Conservation (phyloP, 2,329 filamentous ascomycete species). For the Microcyclosporella mali region DNA sequence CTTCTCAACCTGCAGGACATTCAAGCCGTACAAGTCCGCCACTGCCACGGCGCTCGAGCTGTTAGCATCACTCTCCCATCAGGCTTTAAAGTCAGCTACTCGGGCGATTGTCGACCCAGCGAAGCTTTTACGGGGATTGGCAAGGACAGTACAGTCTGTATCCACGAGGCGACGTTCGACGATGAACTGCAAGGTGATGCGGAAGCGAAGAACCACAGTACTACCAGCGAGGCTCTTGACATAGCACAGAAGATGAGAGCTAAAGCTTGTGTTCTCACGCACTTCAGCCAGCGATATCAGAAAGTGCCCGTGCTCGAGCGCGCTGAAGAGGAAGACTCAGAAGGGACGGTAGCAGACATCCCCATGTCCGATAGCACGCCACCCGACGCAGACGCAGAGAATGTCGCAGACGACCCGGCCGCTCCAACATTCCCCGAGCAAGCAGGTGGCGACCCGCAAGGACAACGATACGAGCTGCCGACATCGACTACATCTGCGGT, state of each 20-base stretch:
- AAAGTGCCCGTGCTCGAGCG: constrained; percentile 56
- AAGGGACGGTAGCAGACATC: constrained; percentile 13
- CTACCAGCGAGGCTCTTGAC: constrained; percentile 74
- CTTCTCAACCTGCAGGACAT: constrained; percentile 60
- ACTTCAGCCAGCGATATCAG: constrained; percentile 92
- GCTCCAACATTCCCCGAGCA: constrained; percentile 22
- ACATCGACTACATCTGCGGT: constrained; percentile 4
- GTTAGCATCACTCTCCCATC: constrained; percentile 70
- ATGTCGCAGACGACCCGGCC: constrained; percentile 26
- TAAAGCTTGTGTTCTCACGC: constrained; percentile 74
- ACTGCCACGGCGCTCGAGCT: constrained; percentile 75
- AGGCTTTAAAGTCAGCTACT: constrained; percentile 84
- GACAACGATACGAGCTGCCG: constrained; percentile 19
- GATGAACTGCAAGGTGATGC: constrained; percentile 76
- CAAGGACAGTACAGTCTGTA: constrained; percentile 68
- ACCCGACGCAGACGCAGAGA: constrained; percentile 12
- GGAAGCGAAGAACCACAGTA: constrained; percentile 81
- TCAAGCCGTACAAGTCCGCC: constrained; percentile 61
- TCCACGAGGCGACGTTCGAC: constrained; percentile 96
- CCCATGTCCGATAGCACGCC: constrained; percentile 5
- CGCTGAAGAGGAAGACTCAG: constrained; percentile 27
- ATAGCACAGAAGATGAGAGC: constrained; percentile 75
- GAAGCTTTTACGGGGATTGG: constrained; percentile 64
- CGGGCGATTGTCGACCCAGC: constrained; percentile 85
- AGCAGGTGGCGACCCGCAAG: constrained; percentile 6